phyloP scores from a whole-genome alignment of 1,284 basidiomycete species.

The Boletus calvinii region DNA sequence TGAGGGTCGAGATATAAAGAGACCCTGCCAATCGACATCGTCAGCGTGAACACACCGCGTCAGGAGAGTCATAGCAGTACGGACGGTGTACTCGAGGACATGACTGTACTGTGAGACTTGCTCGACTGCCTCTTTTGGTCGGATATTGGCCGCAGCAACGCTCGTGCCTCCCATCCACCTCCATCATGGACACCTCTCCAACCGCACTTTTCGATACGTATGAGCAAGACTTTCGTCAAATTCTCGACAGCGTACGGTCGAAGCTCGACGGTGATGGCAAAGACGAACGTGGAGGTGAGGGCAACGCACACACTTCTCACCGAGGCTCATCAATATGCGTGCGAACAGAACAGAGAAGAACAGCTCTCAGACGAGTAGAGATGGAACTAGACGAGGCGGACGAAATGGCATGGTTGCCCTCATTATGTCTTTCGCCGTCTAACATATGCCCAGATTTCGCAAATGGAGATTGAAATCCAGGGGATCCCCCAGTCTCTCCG shows the following conservation, averaged over 20 bases:
- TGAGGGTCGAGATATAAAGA: slow-evolving; percentile 90
- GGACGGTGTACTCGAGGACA: slow-evolving; percentile 44
- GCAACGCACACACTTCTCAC: background rate
- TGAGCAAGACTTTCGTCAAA: slow-evolving; percentile 77
- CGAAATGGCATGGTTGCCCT: slow-evolving; percentile 71
- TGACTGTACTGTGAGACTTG: slow-evolving; percentile 24
- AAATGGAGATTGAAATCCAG: slow-evolving; percentile 99
- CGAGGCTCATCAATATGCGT: slow-evolving; percentile 3
- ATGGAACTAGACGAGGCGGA: slow-evolving; percentile 98
- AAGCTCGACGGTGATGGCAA: slow-evolving; percentile 65
- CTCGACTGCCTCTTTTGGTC: slow-evolving; percentile 32
- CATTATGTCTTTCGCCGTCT: slow-evolving; percentile 1
- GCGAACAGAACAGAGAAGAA: slow-evolving; percentile 84
- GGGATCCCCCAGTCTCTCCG: slow-evolving; percentile 87
- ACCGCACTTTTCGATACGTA: slow-evolving; percentile 80
- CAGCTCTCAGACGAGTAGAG: slow-evolving; percentile 81
- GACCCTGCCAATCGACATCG: slow-evolving; percentile 42
- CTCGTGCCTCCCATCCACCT: background rate
- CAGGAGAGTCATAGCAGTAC: slow-evolving; percentile 21
- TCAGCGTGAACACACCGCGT: slow-evolving; percentile 16
- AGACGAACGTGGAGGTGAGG: slow-evolving; percentile 57
- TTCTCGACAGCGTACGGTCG: slow-evolving; percentile 62
- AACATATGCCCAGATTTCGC: slow-evolving; percentile 67
- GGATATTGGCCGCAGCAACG: slow-evolving; percentile 23
- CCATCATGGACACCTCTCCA: slow-evolving; percentile 72